These are phyloP conservation scores for Schwanniomyces pseudopolymorphus DNA, from an alignment of 805 yeast species.

Conservation along the genomic window DNA sequence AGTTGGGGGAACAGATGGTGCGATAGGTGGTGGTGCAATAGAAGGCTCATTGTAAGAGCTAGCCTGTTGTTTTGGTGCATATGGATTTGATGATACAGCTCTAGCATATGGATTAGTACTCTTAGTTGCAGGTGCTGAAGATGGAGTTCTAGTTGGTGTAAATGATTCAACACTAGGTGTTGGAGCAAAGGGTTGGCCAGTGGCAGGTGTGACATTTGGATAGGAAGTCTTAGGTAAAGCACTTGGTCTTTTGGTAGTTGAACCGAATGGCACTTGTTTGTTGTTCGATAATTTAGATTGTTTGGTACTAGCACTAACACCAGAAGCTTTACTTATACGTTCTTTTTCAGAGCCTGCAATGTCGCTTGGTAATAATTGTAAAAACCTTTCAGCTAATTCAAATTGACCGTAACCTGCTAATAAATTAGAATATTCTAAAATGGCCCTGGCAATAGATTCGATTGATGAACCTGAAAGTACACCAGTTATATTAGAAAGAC, in stretches of 20 bases:
- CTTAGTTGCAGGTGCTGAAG: conserved; percentile 8
- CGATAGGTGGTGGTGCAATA: conserved; percentile 17
- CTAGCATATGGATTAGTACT: conserved; percentile 34
- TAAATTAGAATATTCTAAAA: conserved; percentile 78
- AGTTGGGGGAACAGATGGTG: conserved; percentile 21
- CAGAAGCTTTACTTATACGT: conserved; percentile 70
- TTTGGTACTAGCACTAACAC: conserved; percentile 13
- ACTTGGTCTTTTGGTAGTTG: background rate
- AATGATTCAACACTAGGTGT: conserved; percentile 15
- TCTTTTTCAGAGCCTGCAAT: conserved; percentile 70
- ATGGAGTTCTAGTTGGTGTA: conserved; percentile 14
- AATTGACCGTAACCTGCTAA: conserved; percentile 82
- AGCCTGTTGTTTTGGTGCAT: conserved; percentile 20
- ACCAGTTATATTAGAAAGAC: conserved; percentile 41
- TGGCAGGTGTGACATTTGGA: conserved; percentile 8
- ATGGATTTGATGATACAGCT: conserved; percentile 13
- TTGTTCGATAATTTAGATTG: conserved; percentile 5
- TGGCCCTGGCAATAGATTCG: conserved; percentile 54
- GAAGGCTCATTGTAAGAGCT: conserved; percentile 21
- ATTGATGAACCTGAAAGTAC: conserved; percentile 43
- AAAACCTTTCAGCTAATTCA: conserved; percentile 71
- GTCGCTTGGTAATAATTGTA: conserved; percentile 69
- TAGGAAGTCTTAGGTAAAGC: conserved; percentile 1
- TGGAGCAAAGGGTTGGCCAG: conserved; percentile 12
- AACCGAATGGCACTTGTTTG: conserved; percentile 1